Evolutionary conservation across 1,284 basidiomycete genomes (phyloP), one percentile per base, ranked within the genome.

Genomic region (Anthracocystis setariae): DNA sequence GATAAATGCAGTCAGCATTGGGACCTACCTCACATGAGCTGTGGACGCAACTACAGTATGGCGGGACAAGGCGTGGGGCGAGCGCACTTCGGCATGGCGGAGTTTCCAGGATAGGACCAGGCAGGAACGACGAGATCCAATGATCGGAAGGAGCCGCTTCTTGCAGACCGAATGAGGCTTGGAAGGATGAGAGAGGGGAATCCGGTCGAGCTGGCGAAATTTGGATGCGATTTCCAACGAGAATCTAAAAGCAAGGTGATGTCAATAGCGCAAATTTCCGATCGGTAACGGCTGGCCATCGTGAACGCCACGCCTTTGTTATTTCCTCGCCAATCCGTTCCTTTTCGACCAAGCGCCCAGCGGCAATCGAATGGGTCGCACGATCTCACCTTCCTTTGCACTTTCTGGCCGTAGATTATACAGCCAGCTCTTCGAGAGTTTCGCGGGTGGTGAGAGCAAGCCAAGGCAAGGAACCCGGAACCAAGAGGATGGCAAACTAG

Each of bases 191-290:
- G 29, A 12, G 12, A 12, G 29, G 12, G 29, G 29, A 29, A 29
- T 12, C 29, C 5, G 29, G 12, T 29, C 12, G 29, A 29, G 29
- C 29, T 12, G 29, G 29, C 29, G 29, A 29, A n/a, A 29, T 29
- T 29, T 29, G 29, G 29, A 29, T 7, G 12, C 29, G 35, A 17
- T 29, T 7, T 29, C 7, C 29, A 37, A 37, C 35, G 15, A n/a
- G 17, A 17, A 17, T 7, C 35, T 17, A 42, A 13, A 42, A 23
- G 40, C 40, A 42, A 42, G 40, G 40, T 42, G 40, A 42, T 42
- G 40, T 42, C 40, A 42, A 15, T 5, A 21, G 40, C 3, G 5
- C 10, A 42, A 42, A 21, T 42, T 42, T 23, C 40, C 40, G 40
- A 42, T 42, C 40, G 40, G 40, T 15, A 8, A 42, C 35, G 8